Percentiles rank a stretch among this genome's conserved stretches.
Evolutionary conservation across 352 stramenopile species (phyloP).

Genomic region (Pythium apleroticum): DNA sequence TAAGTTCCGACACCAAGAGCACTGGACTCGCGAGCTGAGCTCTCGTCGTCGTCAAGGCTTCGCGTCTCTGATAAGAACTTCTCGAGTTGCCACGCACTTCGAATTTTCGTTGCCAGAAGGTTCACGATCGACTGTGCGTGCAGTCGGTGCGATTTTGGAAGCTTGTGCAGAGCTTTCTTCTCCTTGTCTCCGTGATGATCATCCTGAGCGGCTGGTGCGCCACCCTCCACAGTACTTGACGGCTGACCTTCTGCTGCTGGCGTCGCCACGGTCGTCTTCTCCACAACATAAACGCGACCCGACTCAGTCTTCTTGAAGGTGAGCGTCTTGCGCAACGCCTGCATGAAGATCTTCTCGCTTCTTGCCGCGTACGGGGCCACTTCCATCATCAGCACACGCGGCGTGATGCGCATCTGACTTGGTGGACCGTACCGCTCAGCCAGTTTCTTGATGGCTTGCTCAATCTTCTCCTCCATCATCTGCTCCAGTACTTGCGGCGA

Average conservation of each 20-base stretch:
- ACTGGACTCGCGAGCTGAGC: background rate
- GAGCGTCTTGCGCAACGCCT: conserved; percentile 67
- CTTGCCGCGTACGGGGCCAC: conserved; percentile 65
- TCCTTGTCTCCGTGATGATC: conserved; percentile 23
- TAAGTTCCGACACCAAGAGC: conserved; percentile 65
- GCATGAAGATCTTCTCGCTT: conserved; percentile 77
- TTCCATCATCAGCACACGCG: conserved; percentile 78
- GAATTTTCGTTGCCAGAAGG: conserved; percentile 66
- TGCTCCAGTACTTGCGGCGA: conserved; percentile 83
- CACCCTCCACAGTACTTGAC: background rate
- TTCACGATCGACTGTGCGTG: conserved; percentile 55
- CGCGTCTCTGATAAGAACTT: conserved; percentile 27
- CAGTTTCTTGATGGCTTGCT: conserved; percentile 72
- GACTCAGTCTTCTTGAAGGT: conserved; percentile 80
- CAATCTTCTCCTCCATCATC: conserved; percentile 87
- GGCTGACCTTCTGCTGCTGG: background rate
- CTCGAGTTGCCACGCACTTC: conserved; percentile 52
- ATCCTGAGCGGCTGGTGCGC: background rate
- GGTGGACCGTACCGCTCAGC: conserved; percentile 65
- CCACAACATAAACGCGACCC: conserved; percentile 74
- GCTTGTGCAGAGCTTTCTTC: conserved; percentile 36
- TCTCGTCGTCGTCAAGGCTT: conserved; percentile 19
- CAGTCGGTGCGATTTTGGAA: conserved; percentile 70
- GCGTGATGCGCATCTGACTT: conserved; percentile 79
- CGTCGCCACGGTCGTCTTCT: background rate